A percentile compares a stretch with the other conserved stretches of the same genome.
phyloP scores from a whole-genome alignment of 495 filamentous ascomycete species.

The Neurospora sp. region DNA sequence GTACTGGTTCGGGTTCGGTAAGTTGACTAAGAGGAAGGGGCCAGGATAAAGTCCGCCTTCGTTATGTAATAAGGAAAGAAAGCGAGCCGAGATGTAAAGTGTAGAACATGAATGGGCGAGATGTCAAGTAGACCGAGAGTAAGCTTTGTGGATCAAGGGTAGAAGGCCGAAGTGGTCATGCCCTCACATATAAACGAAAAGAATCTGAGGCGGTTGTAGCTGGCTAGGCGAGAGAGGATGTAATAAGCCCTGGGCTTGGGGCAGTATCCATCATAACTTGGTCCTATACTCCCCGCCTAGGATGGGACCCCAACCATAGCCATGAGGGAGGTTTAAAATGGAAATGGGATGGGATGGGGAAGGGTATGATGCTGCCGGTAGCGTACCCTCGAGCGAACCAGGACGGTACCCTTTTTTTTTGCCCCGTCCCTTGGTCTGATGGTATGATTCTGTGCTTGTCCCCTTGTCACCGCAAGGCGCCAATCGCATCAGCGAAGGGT shows the following conservation, averaged over 20 bases:
- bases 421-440: background rate
- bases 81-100: background rate
- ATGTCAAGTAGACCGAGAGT: background rate
- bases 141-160: background rate
- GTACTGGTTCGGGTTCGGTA: background rate
- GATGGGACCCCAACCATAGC: background rate
- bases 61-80: background rate
- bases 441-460: background rate
- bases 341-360: background rate
- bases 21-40: background rate
- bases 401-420: background rate
- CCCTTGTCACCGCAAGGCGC: background rate
- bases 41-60: background rate
- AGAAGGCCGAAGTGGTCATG: background rate
- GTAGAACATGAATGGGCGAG: background rate
- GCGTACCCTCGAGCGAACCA: background rate
- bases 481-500: background rate
- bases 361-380: background rate
- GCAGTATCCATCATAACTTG: background rate
- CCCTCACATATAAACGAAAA: background rate
- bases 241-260: background rate
- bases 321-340: background rate
- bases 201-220: background rate
- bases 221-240: background rate
- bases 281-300: background rate